Percentiles rank a stretch among this genome's conserved stretches.
phyloP scores from a whole-genome alignment of 768 basidiomycete genomes.

The Lepiota subincarnata region DNA sequence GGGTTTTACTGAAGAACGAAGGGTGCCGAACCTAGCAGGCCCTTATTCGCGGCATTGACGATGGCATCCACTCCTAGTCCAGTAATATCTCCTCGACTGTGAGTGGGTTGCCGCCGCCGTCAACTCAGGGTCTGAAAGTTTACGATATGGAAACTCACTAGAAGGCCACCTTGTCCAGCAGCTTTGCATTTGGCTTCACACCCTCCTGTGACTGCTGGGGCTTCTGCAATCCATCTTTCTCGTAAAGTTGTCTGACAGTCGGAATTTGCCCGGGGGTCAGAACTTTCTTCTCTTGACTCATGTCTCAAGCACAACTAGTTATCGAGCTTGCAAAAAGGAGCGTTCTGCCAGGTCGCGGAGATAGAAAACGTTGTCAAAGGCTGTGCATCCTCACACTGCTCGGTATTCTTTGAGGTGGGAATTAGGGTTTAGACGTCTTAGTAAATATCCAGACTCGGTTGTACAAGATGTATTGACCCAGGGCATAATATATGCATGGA shows the following conservation, averaged over 20 bases:
- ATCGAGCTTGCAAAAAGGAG: neutral
- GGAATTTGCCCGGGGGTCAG: slow-evolving; percentile 41
- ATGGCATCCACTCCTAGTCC: slow-evolving; percentile 64
- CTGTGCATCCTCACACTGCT: too few species aligned
- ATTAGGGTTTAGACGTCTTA: too few species aligned
- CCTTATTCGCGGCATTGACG: slow-evolving; percentile 79
- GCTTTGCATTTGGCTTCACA: neutral
- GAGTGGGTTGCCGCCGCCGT: slow-evolving; percentile 2
- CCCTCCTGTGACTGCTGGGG: neutral
- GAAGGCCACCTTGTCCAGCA: slow-evolving; percentile 7
- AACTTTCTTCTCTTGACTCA: neutral
- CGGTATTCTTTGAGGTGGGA: too few species aligned
- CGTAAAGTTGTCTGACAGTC: slow-evolving; percentile 55
- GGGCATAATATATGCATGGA: too few species aligned
- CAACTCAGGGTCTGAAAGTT: neutral
- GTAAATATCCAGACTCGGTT: too few species aligned
- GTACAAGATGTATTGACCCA: too few species aligned
- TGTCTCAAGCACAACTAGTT: slow-evolving; percentile 1
- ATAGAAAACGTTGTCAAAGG: too few species aligned
- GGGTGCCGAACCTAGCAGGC: slow-evolving; percentile 55
- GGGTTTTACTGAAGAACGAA: slow-evolving; percentile 11
- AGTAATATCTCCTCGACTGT: slow-evolving; percentile 79
- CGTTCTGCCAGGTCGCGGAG: too few species aligned
- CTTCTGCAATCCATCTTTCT: slow-evolving; percentile 30
- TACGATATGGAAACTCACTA: neutral